Conservation (phyloP, 352 stramenopile genomes). For the Aphanomyces cochlioides region DNA sequence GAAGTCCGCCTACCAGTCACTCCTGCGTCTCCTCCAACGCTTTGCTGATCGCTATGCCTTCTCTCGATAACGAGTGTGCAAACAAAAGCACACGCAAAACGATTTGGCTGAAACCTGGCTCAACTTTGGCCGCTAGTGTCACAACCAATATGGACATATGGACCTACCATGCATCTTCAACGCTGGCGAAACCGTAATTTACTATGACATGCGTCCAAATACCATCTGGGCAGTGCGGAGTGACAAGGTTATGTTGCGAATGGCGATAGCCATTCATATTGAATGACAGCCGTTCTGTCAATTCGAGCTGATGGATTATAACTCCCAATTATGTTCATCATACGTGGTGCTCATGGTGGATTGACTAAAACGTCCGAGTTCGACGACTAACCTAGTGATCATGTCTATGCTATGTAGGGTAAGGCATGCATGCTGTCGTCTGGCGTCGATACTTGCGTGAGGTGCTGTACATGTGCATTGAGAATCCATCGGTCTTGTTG, state of each 20-base stretch:
- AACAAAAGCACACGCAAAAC: neutral
- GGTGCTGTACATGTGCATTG: slow-evolving; percentile 16
- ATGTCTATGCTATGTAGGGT: slow-evolving; percentile 31
- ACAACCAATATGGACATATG: neutral
- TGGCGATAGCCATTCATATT: slow-evolving; percentile 28
- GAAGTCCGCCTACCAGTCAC: neutral
- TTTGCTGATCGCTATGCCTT: neutral
- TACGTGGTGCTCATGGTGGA: slow-evolving; percentile 24
- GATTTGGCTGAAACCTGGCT: neutral
- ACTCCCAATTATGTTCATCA: slow-evolving; percentile 33
- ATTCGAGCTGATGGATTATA: slow-evolving; percentile 31
- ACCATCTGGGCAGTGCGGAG: slow-evolving; percentile 23
- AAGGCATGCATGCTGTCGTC: slow-evolving; percentile 31
- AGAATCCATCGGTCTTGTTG: slow-evolving; percentile 28
- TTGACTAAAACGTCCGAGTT: slow-evolving; percentile 30
- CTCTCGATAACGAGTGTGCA: neutral
- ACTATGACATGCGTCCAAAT: slow-evolving; percentile 23
- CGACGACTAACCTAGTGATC: slow-evolving; percentile 18
- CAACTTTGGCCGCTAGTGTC: neutral
- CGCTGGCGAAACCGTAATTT: slow-evolving; percentile 32
- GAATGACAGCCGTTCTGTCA: slow-evolving; percentile 30
- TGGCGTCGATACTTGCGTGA: slow-evolving; percentile 29
- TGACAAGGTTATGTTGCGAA: slow-evolving; percentile 6
- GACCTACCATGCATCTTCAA: slow-evolving; percentile 1
- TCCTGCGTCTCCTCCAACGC: slow-evolving; percentile 12